Evolutionary conservation across 176 grass and related monocot species (phyloP), one percentile per base, ranked within the genome.

Genomic region (Oryza brachyantha): DNA sequence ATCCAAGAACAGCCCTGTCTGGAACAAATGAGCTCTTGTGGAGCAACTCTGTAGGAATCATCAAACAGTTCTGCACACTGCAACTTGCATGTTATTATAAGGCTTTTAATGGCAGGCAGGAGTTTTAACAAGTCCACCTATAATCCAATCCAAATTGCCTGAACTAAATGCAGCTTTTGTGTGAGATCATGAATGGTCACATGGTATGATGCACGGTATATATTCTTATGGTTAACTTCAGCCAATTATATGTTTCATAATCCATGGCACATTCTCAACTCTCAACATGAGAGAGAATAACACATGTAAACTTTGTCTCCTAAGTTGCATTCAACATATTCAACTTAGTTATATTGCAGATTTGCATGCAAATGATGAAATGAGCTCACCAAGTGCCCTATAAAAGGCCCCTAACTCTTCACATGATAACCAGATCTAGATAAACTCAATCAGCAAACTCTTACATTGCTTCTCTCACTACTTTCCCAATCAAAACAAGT

Each of bases 11-110:
- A 79, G 35, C 40, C 13, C 70, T 88, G 86, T 88, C 81, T 69
- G 40, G 63, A 75, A 88, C 64, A 88, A 79, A 84, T 64, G 70
- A 80, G 80, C 69, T 74, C 76, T 84, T 88, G 32, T 38, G n/a
- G 22, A 80, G 81, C 52, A 80, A 14, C 62, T 76, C 54, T 70
- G 21, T 55, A 48, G 81, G 41, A 88, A 84, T 21, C 75, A 84
- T 61, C 55, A 79, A 75, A 80, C 8, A 80, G 37, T 80, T 80
- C 32, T 88, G 64, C 31, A 75, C 10, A 74, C 12, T 35, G 16
- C 81, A 75, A 84, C 42, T 88, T 80, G 81, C 52, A 84, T 61
- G 52, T 64, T 80, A 79, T 50, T 80, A 42, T 69, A 74, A 39
- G 19, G 8, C 13, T 68, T 67, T 80, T 79, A 61, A 46, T 42